phyloP scores from a whole-genome alignment of 2,329 filamentous ascomycete species.

The Elsinoe arachidis region DNA sequence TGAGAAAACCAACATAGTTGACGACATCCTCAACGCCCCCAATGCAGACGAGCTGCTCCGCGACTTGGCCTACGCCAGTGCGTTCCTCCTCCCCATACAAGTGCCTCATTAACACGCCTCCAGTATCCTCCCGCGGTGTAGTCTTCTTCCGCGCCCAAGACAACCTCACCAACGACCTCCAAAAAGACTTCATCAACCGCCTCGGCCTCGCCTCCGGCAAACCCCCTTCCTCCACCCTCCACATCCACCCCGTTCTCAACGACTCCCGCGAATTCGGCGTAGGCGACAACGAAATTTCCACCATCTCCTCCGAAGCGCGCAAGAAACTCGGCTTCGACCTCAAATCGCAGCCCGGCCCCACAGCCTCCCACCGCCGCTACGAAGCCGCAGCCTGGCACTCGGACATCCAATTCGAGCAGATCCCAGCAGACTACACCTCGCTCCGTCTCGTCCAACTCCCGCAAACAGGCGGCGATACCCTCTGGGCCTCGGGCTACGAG shows the following conservation, averaged over 20 bases:
- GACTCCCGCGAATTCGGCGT: conserved; percentile 36
- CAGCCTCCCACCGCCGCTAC: conserved; percentile 16
- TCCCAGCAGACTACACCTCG: conserved; percentile 34
- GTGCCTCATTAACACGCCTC: background rate
- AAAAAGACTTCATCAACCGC: conserved; percentile 45
- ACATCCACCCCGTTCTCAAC: conserved; percentile 50
- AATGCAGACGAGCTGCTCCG: conserved; percentile 18
- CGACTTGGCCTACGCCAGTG: conserved; percentile 20
- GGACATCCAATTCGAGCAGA: conserved; percentile 35
- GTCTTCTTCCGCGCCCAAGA: conserved; percentile 24
- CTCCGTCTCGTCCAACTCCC: conserved; percentile 30
- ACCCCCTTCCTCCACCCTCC: conserved; percentile 46
- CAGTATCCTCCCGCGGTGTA: conserved; percentile 21
- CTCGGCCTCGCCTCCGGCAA: conserved; percentile 46
- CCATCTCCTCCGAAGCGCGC: conserved; percentile 30
- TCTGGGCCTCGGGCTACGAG: conserved; percentile 45
- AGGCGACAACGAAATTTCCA: conserved; percentile 32
- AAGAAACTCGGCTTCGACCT: conserved; percentile 30
- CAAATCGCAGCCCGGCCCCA: conserved; percentile 31
- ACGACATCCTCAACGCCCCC: conserved; percentile 18
- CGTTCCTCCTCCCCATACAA: background rate
- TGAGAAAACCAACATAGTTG: conserved; percentile 16
- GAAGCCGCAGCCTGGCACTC: conserved; percentile 41
- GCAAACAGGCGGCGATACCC: conserved; percentile 33
- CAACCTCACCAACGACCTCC: conserved; percentile 40